phyloP scores from a whole-genome alignment of 768 basidiomycete species.

The Roridomyces roridus region DNA sequence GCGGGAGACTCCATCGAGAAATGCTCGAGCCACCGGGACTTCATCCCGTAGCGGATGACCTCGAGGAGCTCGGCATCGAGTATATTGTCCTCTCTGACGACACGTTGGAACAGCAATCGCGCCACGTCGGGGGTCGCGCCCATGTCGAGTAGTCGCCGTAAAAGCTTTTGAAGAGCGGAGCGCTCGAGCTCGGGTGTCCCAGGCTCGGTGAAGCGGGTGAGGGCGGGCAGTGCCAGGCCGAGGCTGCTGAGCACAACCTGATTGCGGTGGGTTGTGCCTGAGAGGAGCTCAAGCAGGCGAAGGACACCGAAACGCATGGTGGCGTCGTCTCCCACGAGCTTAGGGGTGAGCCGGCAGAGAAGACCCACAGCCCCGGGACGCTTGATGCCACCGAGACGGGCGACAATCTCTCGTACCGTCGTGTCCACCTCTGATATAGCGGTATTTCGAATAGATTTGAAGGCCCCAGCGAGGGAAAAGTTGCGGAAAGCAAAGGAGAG shows the following conservation, averaged over 20 bases:
- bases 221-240: constrained; percentile 59
- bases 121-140: constrained; percentile 71
- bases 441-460: constrained; percentile 49
- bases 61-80: constrained; percentile 73
- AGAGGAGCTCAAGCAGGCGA: constrained; percentile 69
- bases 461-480: constrained; percentile 62
- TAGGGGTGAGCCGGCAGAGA: constrained; percentile 57
- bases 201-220: constrained; percentile 49
- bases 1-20: constrained; percentile 69
- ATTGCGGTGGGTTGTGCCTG: constrained; percentile 69
- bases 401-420: constrained; percentile 47
- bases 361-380: constrained; percentile 68
- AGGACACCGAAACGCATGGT: constrained; percentile 59
- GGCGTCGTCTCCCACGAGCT: constrained; percentile 38
- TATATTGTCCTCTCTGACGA: constrained; percentile 52
- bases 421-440: constrained; percentile 45
- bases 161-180: constrained; percentile 62
- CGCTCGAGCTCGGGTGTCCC: constrained; percentile 53
- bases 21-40: constrained; percentile 80
- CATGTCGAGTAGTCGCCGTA: constrained; percentile 76
- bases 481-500: constrained; percentile 72
- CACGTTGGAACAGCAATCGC: constrained; percentile 65
- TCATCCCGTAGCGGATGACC: constrained; percentile 72
- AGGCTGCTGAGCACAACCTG: constrained; percentile 68
- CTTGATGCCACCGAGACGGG: constrained; percentile 55